Evolutionary conservation across 2,329 filamentous ascomycete genomes (phyloP).

Genomic region (Aspergillus texensis): DNA sequence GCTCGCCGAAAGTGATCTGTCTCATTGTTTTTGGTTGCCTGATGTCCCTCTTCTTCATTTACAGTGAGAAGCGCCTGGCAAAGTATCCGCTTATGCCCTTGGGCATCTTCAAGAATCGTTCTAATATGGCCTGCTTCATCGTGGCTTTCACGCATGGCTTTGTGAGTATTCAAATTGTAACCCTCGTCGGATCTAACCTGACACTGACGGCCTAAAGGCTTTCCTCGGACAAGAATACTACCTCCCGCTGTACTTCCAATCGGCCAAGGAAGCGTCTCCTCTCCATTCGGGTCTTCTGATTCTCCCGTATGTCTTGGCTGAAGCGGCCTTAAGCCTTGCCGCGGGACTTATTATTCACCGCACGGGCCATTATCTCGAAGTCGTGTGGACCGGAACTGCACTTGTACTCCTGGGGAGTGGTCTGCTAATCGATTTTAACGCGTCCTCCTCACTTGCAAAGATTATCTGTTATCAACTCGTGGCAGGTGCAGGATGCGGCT

Average conservation of each 20-base stretch:
- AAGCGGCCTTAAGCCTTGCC: conserved; percentile 49
- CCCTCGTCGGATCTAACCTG: neutral
- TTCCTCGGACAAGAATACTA: conserved; percentile 71
- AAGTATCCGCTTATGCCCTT: conserved; percentile 70
- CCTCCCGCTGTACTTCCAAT: conserved; percentile 73
- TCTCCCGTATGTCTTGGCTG: conserved; percentile 59
- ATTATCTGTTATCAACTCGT: conserved; percentile 55
- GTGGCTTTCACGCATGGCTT: conserved; percentile 54
- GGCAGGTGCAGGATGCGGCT: conserved; percentile 53
- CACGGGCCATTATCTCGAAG: conserved; percentile 53
- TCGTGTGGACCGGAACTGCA: conserved; percentile 49
- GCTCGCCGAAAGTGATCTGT: conserved; percentile 57
- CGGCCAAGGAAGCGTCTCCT: conserved; percentile 63
- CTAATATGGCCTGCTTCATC: conserved; percentile 61
- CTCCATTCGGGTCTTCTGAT: conserved; percentile 62
- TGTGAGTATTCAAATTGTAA: conserved; percentile 21
- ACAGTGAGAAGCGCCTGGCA: conserved; percentile 66
- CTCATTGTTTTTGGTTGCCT: conserved; percentile 55
- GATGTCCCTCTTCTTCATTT: conserved; percentile 57
- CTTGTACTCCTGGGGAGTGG: conserved; percentile 52
- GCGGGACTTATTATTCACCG: conserved; percentile 53
- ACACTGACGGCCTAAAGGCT: conserved; percentile 48
- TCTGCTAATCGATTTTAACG: conserved; percentile 48
- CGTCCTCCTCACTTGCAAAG: conserved; percentile 38
- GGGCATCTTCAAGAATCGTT: conserved; percentile 58